Evolutionary conservation across 345 rosid species (phyloP), one percentile per base, ranked within the genome.

Genomic region (Bruguiera parviflora): DNA sequence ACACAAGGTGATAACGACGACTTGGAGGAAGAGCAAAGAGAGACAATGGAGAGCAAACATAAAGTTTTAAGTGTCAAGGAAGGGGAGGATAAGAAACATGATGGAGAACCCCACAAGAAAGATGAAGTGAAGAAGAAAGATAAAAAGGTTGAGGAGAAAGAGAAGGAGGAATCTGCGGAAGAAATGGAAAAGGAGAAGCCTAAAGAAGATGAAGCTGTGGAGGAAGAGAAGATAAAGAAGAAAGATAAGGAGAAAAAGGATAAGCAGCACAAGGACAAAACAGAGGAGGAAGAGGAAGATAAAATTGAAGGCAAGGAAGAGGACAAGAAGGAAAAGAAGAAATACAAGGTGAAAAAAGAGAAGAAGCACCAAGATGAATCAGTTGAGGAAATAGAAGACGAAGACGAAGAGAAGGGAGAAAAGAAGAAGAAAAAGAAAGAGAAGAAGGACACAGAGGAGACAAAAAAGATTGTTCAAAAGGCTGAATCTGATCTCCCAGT

Each of bases 261-360:
- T 52, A 65, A 67, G 7, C 47, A 56, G 1, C 47, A 53, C 7
- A 31, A 64, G 27, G 67, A 51, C 15, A 68, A 58, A 32, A 24
- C 78, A 2, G 58, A 68, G 61, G 39, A 56, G 2, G 15, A 58
- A 10, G 28, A 64, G 6, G n/a, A 56, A 3, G 63, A 53, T 16
- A 56, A 57, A 15, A 49, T 70, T 2, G 53, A 65, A 19, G 53
- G 69, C 5, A 67, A 62, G 9, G 60, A 43, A 1, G 37, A 64
- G 19, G 67, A 61, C 53, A 61, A 70, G 64, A 37, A 68, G 37
- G 33, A 47, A 24, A 55, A 71, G 58, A 71, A 70, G 53, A 67
- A 59, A 58, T 43, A 65, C 24, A 56, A 61, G 39, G 59, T 59
- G 32, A 53, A 51, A 9, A 61, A 68, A 15, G 47, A 61, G 65